Evolutionary conservation across 495 filamentous ascomycete species (phyloP), one percentile per base, ranked within the genome.

Genomic region (Lepidopterella palustris): DNA sequence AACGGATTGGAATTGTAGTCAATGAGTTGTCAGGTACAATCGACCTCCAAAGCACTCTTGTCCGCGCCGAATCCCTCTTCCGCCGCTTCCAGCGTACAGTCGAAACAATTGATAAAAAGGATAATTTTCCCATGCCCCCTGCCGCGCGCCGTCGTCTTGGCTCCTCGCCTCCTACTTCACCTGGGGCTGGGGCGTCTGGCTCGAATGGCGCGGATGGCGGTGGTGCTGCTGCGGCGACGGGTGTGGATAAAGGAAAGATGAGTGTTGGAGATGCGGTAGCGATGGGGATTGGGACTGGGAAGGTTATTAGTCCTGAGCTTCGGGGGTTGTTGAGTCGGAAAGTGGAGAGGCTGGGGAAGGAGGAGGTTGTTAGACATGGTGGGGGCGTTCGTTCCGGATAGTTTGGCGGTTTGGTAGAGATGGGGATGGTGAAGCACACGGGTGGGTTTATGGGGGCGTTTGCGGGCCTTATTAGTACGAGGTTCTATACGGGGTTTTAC

Each of bases 21-120:
- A 98, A 98, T 72, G 93, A 98, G 70, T 81, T 98, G 15, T 91
- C 88, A 3, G 87, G 87, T 62, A 95, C 89, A 9, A 97, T 97
- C 64, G 92, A 97, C 62, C 80, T 99, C 3, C 76, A 87, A 40
- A 84, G 84, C 0, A 91, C 90, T 0, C 84, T 96, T 28, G 82
- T 93, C 42, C 82, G 90, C 42, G 93, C 93, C 11, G 93, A 97
- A 73, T 80, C 82, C 0, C 81, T 99, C 23, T 97, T 92, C 78
- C 82, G 83, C 51, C 84, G 89, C 40, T 97, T 97, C 75, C 84
- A 92, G 64, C 80, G 90, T 26, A 82, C 87, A 0, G 84, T 99
- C 27, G 89, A 97, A 61, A 87, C 88, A 6, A 84, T 93, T 32
- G 93, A 99, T 69, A 81, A 84, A 65, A 95, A 90, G 68, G 84